phyloP scores from a whole-genome alignment of 2,329 filamentous ascomycete species.

The Colletotrichum cordylinicola region DNA sequence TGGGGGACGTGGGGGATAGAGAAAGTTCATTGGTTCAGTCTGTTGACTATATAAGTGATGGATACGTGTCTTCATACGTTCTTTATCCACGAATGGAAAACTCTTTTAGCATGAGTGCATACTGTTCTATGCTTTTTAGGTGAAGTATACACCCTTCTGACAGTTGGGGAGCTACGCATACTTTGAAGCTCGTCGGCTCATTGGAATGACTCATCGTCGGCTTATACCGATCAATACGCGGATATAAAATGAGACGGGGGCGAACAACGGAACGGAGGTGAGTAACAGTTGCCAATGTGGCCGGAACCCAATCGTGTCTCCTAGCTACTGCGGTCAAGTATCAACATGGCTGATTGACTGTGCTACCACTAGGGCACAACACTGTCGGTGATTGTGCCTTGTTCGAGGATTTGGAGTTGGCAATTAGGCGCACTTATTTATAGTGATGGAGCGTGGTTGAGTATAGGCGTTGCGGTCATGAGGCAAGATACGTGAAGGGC shows the following conservation, averaged over 20 bases:
- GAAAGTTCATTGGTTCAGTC: no score
- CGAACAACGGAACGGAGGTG: fast-evolving
- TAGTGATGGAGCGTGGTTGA: not conserved
- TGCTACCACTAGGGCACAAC: not conserved
- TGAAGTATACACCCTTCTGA: not conserved
- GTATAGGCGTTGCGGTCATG: no score
- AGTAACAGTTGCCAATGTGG: not conserved
- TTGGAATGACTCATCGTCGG: not conserved
- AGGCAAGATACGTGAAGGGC: no score
- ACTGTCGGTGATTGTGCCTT: not conserved
- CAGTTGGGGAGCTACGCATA: not conserved
- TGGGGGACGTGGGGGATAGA: no score
- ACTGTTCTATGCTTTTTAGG: not conserved
- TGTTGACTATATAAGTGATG: no score
- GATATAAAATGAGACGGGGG: fast-evolving
- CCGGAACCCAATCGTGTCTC: not conserved
- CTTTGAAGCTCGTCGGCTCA: not conserved
- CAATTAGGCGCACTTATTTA: not conserved
- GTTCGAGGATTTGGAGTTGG: not conserved
- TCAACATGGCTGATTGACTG: fast-evolving
- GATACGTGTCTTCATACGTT: no score
- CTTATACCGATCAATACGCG: not conserved
- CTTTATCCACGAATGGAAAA: no score
- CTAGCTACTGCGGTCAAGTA: not conserved
- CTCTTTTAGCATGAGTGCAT: no score